Base-by-base conservation (phyloP, 768 basidiomycete species). In the Pisolithus albus region DNA sequence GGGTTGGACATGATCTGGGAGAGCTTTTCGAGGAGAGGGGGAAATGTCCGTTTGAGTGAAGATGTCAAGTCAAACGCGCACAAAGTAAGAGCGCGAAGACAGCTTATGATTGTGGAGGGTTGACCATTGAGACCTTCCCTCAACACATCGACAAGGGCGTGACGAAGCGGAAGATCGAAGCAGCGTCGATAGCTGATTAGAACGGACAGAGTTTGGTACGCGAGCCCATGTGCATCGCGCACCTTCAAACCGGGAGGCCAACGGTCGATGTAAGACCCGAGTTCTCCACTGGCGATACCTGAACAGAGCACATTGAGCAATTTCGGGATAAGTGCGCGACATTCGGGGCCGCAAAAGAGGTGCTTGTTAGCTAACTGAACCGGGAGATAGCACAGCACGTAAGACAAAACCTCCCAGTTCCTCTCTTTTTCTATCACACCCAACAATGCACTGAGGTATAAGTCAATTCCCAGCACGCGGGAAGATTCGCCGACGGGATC, bases 1-100 rank as follows among this genome's bases (percentile, higher is more conserved):
- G 92, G 83, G 49, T 89, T 92, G 1, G 91, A 91, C 84, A 97
- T 94, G 70, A 98, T 95, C 64, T 89, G 86, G 7, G 88, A 84
- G 26, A 98, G 77, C 66, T 89, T 90, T 59, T 87, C 86, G 52
- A 98, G 73, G 48, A 96, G 91, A 34, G 78, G 74, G 7, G 91
- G 79, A 34, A 97, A 73, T 59, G 76, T 82, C 56, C 86, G 88
- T 24, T 85, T 89, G 67, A 93, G 80, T 7, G 89, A 88, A 7
- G 81, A 71, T 46, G 83, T 86, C 13, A 98, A 70, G 64, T 98
- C 96, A 62, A 90, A 94, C 0, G 91, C 85, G 3, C 84, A 81
- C 30, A 98, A 76, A 0, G 93, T 83, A 18, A 99, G 77, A 0
- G 92, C 92, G 59, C 96, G 88, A 16, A 99, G 72, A 64, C 91